These are phyloP conservation scores for Pholiota conissans DNA, from an alignment of 768 basidiomycete genomes.

Conservation along the genomic window DNA sequence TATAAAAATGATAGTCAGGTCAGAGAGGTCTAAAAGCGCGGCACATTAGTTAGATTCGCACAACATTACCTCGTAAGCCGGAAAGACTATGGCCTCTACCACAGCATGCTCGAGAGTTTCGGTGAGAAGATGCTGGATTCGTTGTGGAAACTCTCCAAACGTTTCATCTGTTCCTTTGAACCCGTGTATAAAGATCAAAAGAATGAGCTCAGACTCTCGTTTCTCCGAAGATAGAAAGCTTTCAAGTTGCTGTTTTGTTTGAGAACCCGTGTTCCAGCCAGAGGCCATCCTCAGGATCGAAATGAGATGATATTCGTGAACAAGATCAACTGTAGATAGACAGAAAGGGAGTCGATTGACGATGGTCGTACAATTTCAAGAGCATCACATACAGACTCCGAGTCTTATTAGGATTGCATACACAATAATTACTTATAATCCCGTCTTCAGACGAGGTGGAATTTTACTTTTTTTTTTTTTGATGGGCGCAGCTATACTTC, in stretches of 20 bases:
- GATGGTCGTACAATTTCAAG: not conserved
- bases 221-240: slow-evolving; percentile 19
- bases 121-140: slow-evolving; percentile 74
- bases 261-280: not conserved
- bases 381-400: too few relatives aligned
- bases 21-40: slow-evolving; percentile 4
- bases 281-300: not conserved
- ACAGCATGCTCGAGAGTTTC: slow-evolving; percentile 55
- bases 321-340: not conserved
- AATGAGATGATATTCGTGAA: not conserved
- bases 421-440: too few relatives aligned
- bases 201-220: slow-evolving; percentile 44
- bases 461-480: too few relatives aligned
- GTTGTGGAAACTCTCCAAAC: slow-evolving; percentile 75
- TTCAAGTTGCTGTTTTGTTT: not conserved
- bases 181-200: slow-evolving; percentile 82
- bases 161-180: slow-evolving; percentile 66
- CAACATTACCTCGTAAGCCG: slow-evolving; percentile 75
- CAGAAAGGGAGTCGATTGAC: not conserved
- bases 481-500: too few relatives aligned
- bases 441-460: too few relatives aligned
- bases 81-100: slow-evolving; percentile 82
- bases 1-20: not conserved
- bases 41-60: too few relatives aligned
- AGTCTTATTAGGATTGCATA: too few relatives aligned